These are phyloP conservation scores for Alternaria sp. DNA, from an alignment of 2,329 filamentous ascomycete genomes.

Conservation along the genomic window DNA sequence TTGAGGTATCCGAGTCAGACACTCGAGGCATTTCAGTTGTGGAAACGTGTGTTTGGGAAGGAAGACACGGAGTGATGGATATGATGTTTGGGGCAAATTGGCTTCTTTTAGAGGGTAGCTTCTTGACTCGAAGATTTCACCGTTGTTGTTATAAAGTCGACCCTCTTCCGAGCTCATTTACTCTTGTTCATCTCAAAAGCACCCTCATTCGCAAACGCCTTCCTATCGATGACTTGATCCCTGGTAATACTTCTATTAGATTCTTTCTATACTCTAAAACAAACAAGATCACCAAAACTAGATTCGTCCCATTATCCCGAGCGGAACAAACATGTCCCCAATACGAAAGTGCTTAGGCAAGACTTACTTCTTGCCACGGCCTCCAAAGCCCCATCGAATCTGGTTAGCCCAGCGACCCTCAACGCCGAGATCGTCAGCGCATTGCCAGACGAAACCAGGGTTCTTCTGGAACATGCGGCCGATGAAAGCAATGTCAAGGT, in stretches of 20 bases:
- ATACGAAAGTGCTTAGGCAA: not conserved
- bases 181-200: constrained; percentile 33
- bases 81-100: not conserved
- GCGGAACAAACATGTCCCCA: not conserved
- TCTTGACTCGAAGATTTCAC: not conserved
- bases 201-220: constrained; percentile 37
- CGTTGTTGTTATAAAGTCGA: not conserved
- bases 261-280: constrained; percentile 2
- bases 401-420: constrained; percentile 77
- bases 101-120: not conserved
- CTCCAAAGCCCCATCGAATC: constrained; percentile 67
- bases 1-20: constrained; percentile 45
- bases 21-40: constrained; percentile 39
- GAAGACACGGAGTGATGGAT: not conserved
- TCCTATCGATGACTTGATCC: constrained; percentile 32
- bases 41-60: constrained; percentile 40
- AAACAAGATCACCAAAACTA: not conserved
- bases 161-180: not conserved
- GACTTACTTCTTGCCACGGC: constrained; percentile 55
- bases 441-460: constrained; percentile 77
- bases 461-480: constrained; percentile 83
- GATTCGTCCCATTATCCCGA: not conserved
- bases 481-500: constrained; percentile 74
- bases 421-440: constrained; percentile 75
- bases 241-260: constrained; percentile 20